Conservation (phyloP, 768 basidiomycete species). For the Candolleomyces efflorescens region DNA sequence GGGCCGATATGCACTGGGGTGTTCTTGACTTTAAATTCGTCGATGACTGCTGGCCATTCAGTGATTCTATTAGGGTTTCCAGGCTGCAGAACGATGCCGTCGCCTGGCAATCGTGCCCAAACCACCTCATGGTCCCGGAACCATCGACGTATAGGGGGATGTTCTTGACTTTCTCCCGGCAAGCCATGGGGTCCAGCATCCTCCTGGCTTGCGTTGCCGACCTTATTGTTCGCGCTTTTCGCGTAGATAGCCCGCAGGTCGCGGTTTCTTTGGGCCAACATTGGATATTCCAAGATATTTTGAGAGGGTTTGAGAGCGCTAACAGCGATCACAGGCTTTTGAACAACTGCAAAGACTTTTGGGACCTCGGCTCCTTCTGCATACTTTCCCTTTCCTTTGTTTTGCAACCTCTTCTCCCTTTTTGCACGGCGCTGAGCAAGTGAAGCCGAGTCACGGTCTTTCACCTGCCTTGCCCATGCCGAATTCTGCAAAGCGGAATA, state of each 20-base stretch:
- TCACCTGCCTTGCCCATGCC: conserved; percentile 17
- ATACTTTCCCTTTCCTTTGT: conserved; percentile 1
- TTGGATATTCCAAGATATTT: conserved; percentile 36
- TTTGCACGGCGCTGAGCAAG: neutral
- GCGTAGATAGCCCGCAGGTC: conserved; percentile 60
- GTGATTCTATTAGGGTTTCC: neutral
- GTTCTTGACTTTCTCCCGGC: neutral
- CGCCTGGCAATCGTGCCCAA: conserved; percentile 39
- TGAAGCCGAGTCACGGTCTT: conserved; percentile 13
- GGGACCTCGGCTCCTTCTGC: neutral
- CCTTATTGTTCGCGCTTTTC: conserved; percentile 32
- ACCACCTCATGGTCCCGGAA: conserved; percentile 68
- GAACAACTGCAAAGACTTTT: conserved; percentile 37
- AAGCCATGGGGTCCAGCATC: neutral
- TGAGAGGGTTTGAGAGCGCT: conserved; percentile 25
- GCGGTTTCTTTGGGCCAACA: conserved; percentile 57
- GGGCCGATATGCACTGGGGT: neutral
- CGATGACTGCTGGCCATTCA: neutral
- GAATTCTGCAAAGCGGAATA: conserved; percentile 17
- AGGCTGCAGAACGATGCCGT: conserved; percentile 22
- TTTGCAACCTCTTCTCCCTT: neutral
- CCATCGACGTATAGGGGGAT: conserved; percentile 26
- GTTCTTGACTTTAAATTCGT: conserved; percentile 1
- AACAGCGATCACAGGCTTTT: conserved; percentile 26
- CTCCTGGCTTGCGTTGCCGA: neutral